Evolutionary conservation across 1,139 yeast species (phyloP).

Genomic region (Wickerhamomyces sp.): DNA sequence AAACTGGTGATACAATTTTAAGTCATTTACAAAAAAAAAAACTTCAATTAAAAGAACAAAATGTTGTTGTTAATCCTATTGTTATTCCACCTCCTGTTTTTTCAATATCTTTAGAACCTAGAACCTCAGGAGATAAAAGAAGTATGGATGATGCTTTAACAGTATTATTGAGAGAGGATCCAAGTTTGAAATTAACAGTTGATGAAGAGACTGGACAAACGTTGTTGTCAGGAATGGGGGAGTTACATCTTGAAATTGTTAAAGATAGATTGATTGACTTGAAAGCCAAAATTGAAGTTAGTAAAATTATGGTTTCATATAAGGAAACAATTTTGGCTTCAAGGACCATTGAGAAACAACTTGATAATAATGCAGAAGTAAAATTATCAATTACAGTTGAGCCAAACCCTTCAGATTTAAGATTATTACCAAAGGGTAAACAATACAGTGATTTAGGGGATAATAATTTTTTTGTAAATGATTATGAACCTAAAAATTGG

Average conservation of each 20-base stretch:
- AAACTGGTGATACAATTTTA: slow-evolving; percentile 88
- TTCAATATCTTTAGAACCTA: slow-evolving; percentile 79
- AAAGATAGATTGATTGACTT: slow-evolving; percentile 74
- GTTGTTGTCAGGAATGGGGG: slow-evolving; percentile 83
- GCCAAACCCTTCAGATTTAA: slow-evolving; percentile 45
- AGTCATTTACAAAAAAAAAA: slow-evolving; percentile 34
- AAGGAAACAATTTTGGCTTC: slow-evolving; percentile 59
- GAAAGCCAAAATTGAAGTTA: slow-evolving; percentile 75
- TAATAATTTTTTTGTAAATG: slow-evolving; percentile 29
- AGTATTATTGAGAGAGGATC: slow-evolving; percentile 75
- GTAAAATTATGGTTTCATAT: slow-evolving; percentile 82
- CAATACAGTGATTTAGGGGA: slow-evolving; percentile 35
- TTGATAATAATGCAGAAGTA: slow-evolving; percentile 22
- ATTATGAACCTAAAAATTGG: slow-evolving; percentile 25
- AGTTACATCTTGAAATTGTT: slow-evolving; percentile 81
- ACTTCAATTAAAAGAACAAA: slow-evolving; percentile 36
- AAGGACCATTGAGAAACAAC: slow-evolving; percentile 19
- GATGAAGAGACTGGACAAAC: slow-evolving; percentile 92
- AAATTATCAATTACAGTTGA: slow-evolving; percentile 39
- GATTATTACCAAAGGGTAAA: slow-evolving; percentile 23
- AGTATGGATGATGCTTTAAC: slow-evolving; percentile 62
- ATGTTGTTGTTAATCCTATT: slow-evolving; percentile 66
- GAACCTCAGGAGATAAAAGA: slow-evolving; percentile 74
- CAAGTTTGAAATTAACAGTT: slow-evolving; percentile 56
- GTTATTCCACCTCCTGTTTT: slow-evolving; percentile 90